A percentile compares a stretch with the other conserved stretches of the same genome.
These are phyloP conservation scores for Solanum phureja DNA, from an alignment of 257 asterid species.

Conservation along the genomic window DNA sequence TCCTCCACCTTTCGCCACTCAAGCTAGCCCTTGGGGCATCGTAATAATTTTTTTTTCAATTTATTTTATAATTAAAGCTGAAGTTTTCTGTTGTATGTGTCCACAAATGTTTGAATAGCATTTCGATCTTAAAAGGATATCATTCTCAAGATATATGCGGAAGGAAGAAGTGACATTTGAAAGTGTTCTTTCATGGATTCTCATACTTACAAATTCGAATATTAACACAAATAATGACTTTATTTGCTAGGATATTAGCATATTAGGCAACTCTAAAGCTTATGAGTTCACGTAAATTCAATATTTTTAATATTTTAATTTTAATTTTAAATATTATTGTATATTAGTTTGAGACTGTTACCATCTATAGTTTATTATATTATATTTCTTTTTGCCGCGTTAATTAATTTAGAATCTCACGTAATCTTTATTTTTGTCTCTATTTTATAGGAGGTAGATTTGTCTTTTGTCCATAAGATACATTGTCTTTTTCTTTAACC, in stretches of 20 bases:
- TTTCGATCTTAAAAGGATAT: neutral
- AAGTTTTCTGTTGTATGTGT: no score
- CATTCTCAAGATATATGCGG: fast-evolving
- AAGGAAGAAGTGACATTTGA: neutral
- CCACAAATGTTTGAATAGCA: neutral
- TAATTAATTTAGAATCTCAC: neutral
- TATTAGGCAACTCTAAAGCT: neutral
- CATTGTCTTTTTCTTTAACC: neutral
- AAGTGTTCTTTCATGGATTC: neutral
- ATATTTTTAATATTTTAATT: neutral
- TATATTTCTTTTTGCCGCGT: neutral
- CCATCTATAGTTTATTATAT: neutral
- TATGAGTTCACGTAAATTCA: neutral
- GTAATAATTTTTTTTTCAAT: no score
- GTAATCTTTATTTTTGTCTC: neutral
- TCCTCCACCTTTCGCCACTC: no score
- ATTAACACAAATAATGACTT: neutral
- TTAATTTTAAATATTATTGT: neutral
- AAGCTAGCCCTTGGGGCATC: no score
- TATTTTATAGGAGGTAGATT: neutral
- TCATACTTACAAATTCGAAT: neutral
- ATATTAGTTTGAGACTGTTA: neutral
- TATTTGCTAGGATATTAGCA: neutral
- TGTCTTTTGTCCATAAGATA: neutral
- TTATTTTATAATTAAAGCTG: no score